Evolutionary conservation across 257 asterid genomes (phyloP).

Genomic region (Solanum gracilifrons): DNA sequence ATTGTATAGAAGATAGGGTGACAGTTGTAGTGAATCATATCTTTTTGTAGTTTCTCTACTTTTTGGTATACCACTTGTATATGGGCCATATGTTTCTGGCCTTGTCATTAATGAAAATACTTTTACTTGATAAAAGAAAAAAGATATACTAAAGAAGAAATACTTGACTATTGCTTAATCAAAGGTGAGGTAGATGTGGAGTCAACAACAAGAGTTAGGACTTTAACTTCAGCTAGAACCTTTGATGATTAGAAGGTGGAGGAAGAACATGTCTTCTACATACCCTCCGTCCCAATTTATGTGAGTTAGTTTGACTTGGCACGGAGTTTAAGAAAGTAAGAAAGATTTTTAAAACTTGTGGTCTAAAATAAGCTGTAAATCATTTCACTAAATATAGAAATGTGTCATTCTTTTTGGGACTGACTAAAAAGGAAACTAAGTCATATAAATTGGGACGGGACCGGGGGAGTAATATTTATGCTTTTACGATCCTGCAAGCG

Average conservation of each 20-base stretch:
- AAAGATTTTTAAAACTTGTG: neutral
- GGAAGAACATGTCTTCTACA: neutral
- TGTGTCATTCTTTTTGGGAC: neutral
- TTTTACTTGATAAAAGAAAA: neutral
- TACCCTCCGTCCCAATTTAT: neutral
- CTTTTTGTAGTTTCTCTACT: neutral
- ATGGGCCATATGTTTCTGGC: neutral
- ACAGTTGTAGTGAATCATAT: neutral
- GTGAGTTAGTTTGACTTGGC: neutral
- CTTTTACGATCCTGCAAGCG: neutral
- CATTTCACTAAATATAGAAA: neutral
- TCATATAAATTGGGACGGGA: neutral
- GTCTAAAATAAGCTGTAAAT: neutral
- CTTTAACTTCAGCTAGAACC: neutral
- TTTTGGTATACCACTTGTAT: neutral
- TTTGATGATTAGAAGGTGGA: neutral
- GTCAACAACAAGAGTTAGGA: neutral
- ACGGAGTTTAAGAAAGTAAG: neutral
- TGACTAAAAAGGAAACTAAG: neutral
- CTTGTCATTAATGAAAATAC: neutral
- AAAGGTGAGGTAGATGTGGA: neutral
- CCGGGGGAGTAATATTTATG: neutral
- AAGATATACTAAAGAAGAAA: neutral
- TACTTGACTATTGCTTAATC: neutral
- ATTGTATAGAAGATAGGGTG: neutral